Evolutionary conservation across 228 moss, liverwort and hornwort genomes (phyloP), one percentile per base, ranked within the genome.

Genomic region (Sphagnum magellanicum): DNA sequence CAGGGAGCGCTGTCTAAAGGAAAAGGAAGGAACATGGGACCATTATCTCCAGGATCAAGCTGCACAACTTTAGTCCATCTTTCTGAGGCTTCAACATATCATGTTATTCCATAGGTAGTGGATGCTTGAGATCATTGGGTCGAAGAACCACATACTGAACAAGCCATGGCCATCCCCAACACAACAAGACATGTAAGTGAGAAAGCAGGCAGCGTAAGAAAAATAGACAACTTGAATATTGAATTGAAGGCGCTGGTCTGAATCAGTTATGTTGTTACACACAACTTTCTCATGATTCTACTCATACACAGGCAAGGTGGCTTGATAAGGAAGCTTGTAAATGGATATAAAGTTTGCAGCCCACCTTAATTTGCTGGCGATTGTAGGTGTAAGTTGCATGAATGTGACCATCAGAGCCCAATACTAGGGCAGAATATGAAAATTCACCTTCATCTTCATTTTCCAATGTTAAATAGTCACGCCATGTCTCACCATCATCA

Each of bases 381-480:
- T 90, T 86, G 75, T 93, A 84, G 11, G 89, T 91, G 60, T 93
- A 91, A 4, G 89, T 91, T 14, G 81, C 76, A 77, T 90, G 93
- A 51, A 96, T 65, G 8, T 83, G 81, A 58, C 88, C 66, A 74
- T 91, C 86, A 50, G 89, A 91, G 51, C 85, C 78, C 69, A 91
- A 70, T 72, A 93, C 91, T 10, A 91, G 86, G 65, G 93, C 93
- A 55, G 89, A 77, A 58, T 91, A 91, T 65, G 93, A 97, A 70
- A 89, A 97, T 74, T 93, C 93, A n/a, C 70, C 67, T 8, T 63
- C 73, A 12, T 78, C 65, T 13, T 63, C 59, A 67, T 88, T 80
- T 76, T 93, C 96, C 17, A 97, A 70, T 57, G 91, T 91, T 53
- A 91, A 10, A 57, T 83, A 81, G 48, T 89, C 86, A 49, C 69